phyloP scores from a whole-genome alignment of 108 stramenopile species.

The Asterionellopsis glacialis region DNA sequence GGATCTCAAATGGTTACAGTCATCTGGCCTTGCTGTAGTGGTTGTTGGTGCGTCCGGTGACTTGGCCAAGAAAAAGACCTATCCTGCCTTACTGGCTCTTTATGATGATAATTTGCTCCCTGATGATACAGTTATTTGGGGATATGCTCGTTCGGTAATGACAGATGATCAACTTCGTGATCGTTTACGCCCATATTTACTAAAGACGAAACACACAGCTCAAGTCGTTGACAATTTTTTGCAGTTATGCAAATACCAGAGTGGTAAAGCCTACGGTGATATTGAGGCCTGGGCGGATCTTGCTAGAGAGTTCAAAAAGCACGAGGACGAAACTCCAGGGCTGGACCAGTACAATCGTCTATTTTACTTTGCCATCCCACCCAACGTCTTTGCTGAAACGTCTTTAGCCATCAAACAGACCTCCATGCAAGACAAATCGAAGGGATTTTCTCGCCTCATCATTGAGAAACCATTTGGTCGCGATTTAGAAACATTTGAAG shows the following conservation, averaged over 20 bases:
- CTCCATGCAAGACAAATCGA: conserved; percentile 56
- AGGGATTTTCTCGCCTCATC: conserved; percentile 90
- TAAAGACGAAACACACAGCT: conserved; percentile 22
- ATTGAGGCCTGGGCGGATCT: conserved; percentile 58
- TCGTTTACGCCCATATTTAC: conserved; percentile 66
- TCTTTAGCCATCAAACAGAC: conserved; percentile 68
- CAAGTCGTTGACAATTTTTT: conserved; percentile 74
- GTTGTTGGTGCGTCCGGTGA: conserved; percentile 65
- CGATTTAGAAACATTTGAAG: conserved; percentile 80
- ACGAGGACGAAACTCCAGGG: conserved; percentile 28
- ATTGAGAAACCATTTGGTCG: conserved; percentile 98
- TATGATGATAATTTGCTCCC: conserved; percentile 77
- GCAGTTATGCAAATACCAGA: conserved; percentile 60
- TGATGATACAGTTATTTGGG: conserved; percentile 60
- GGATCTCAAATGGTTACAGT: conserved; percentile 12
- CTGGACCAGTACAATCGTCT: conserved; percentile 51
- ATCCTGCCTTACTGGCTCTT: conserved; percentile 88
- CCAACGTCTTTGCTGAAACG: conserved; percentile 90
- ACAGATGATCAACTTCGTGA: conserved; percentile 78
- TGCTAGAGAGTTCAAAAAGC: conserved; percentile 22
- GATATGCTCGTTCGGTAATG: conserved; percentile 89
- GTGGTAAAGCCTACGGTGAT: conserved; percentile 79
- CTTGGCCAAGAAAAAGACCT: conserved; percentile 97
- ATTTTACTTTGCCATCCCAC: conserved; percentile 98
- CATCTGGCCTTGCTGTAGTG: conserved; percentile 12